Evolutionary conservation across 75 land plant species (phyloP).

Genomic region (Cunninghamia lanceolata): DNA sequence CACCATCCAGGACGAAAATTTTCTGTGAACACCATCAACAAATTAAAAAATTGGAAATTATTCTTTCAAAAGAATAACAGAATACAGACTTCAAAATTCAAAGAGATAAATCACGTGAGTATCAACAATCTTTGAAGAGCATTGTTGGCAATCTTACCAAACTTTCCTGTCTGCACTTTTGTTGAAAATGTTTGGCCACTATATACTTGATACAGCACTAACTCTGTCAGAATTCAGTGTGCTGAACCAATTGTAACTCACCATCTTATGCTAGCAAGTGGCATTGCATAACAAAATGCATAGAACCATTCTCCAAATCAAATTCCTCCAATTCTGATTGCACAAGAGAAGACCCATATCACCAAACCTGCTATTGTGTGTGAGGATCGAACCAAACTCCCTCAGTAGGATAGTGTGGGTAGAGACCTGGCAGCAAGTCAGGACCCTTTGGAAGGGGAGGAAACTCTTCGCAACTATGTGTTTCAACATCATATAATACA

Average conservation of each 20-base stretch:
- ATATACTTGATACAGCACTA: not conserved
- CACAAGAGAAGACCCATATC: not conserved
- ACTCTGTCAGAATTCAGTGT: not conserved
- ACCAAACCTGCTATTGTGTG: not conserved
- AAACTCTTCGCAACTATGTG: constrained; percentile 7
- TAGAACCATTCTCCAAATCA: not conserved
- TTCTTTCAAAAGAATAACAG: not conserved
- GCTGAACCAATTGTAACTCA: not conserved
- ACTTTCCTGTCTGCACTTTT: not conserved
- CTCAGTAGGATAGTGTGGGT: constrained; percentile 1
- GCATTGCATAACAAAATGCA: not conserved
- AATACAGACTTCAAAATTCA: not conserved
- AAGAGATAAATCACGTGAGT: not conserved
- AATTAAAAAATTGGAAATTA: not conserved
- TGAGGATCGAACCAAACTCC: constrained; percentile 9
- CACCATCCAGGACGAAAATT: not conserved
- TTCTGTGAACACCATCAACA: not conserved
- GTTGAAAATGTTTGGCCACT: not conserved
- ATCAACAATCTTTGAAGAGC: not conserved
- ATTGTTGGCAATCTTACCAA: not conserved
- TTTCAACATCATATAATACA: constrained; percentile 9
- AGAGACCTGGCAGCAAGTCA: not conserved
- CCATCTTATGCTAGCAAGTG: not conserved
- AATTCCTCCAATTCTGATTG: not conserved
- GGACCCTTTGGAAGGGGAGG: not conserved